phyloP scores from a whole-genome alignment of 2,329 filamentous ascomycete genomes.

The Pseudogymnoascus sp. region DNA sequence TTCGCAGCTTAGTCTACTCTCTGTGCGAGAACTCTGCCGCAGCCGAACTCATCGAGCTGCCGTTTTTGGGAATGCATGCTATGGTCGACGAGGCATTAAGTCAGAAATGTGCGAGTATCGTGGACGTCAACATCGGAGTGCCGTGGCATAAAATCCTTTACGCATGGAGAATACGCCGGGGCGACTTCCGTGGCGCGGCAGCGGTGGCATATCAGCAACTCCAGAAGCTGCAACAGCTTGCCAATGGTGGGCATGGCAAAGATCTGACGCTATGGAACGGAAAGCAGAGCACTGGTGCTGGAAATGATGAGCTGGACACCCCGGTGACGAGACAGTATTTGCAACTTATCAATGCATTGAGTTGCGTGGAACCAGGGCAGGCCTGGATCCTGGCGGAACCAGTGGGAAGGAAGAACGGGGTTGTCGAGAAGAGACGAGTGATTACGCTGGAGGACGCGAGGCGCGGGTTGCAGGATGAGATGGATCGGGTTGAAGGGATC shows the following conservation, averaged over 20 bases:
- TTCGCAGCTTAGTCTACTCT: conserved; percentile 60
- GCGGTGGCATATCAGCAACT: conserved; percentile 55
- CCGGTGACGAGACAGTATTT: conserved; percentile 68
- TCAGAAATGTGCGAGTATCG: conserved; percentile 59
- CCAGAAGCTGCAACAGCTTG: conserved; percentile 45
- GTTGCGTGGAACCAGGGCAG: conserved; percentile 73
- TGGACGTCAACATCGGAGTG: conserved; percentile 54
- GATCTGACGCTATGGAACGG: conserved; percentile 30
- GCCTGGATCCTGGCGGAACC: conserved; percentile 65
- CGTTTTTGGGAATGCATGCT: conserved; percentile 68
- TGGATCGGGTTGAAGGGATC: conserved; percentile 82
- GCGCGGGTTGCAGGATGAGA: conserved; percentile 79
- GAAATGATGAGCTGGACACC: conserved; percentile 52
- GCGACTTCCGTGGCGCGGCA: conserved; percentile 76
- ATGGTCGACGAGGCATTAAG: conserved; percentile 72
- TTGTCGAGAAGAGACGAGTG: conserved; percentile 56
- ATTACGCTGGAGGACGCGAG: conserved; percentile 80
- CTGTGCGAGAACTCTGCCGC: conserved; percentile 62
- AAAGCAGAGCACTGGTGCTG: conserved; percentile 19
- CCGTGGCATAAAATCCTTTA: conserved; percentile 88
- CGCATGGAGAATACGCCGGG: conserved; percentile 72
- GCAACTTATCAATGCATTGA: conserved; percentile 86
- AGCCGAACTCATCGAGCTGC: conserved; percentile 62
- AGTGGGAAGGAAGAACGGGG: conserved; percentile 29
- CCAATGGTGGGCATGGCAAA: conserved; percentile 47